Evolutionary conservation across 2,329 filamentous ascomycete species (phyloP).

Genomic region (Sclerotinia borealis): DNA sequence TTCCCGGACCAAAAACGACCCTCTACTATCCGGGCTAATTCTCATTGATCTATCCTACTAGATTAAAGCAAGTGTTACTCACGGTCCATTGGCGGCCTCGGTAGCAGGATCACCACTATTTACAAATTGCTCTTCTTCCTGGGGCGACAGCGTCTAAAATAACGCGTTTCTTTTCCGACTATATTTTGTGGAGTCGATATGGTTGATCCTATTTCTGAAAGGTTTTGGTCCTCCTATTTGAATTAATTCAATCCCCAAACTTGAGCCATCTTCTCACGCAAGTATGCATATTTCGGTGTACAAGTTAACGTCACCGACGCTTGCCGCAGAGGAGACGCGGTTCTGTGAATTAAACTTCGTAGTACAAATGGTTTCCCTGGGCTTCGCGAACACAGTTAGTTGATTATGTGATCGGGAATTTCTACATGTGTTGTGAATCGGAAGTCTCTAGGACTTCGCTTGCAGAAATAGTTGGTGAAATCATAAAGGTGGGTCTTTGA

Average conservation of each 20-base stretch:
- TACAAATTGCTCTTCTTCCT: background rate
- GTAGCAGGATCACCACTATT: background rate
- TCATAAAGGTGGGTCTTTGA: background rate
- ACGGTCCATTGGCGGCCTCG: background rate
- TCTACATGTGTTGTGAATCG: background rate
- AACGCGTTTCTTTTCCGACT: background rate
- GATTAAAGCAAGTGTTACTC: background rate
- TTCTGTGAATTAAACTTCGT: background rate
- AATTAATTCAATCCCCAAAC: background rate
- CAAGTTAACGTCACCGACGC: background rate
- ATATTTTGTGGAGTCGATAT: background rate
- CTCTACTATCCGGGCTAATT: background rate
- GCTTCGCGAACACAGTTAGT: background rate
- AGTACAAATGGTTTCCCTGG: background rate
- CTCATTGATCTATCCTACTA: background rate
- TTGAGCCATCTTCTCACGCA: background rate
- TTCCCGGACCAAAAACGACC: background rate
- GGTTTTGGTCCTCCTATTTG: background rate
- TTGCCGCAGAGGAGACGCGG: background rate
- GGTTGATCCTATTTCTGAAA: background rate
- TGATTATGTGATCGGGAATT: background rate
- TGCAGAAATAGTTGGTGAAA: background rate
- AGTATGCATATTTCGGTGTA: background rate
- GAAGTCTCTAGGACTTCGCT: background rate
- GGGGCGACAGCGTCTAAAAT: fast-evolving